Evolutionary conservation across 768 basidiomycete species (phyloP), one percentile per base, ranked within the genome.

Genomic region (Hygrophoropsis aurantiaca): DNA sequence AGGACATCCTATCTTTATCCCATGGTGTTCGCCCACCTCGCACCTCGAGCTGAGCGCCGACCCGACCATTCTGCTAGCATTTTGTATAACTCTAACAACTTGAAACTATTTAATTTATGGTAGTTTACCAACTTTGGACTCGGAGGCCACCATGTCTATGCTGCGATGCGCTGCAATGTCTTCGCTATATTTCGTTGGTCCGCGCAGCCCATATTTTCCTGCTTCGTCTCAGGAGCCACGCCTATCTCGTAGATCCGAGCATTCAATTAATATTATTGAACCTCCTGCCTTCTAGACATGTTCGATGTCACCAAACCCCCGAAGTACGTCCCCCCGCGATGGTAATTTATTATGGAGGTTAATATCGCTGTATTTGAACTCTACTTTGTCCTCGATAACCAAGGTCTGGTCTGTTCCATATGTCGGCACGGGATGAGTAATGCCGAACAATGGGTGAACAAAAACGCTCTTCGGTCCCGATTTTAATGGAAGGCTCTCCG

Each of bases 371-470:
- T n/a, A 21, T 41, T 56, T 47, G 49, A 45, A 21, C 18, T 21
- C 41, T 41, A 11, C 11, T 19, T 34, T 92, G 86, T 93, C 83
- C 59, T 90, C 88, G 11, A 74, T 93, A 30, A 93, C 87, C 1
- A 91, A 93, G 57, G 81, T 89, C 15, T 90, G 89, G 88, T 90
- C 87, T 42, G 89, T 91, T 40, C 88, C 88, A 5, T 90, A 89
- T 49, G 87, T 90, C 6, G 86, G 86, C 49, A 90, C 88, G 8
- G 84, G 88, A 40, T 87, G 91, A 59, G 90, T 90, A 1, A 88
- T 93, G 55, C 62, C 93, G 49, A 88, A 91, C 58, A 74, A 81
- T 35, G 91, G 91, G 25, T 75, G 69, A 32, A 68, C 87, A 47
- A 87, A 85, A 63, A 77, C 84, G 4, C 66, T 92, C 18, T 72